phyloP scores from a whole-genome alignment of 2,329 filamentous ascomycete species.

The Dendryphion nanum region DNA sequence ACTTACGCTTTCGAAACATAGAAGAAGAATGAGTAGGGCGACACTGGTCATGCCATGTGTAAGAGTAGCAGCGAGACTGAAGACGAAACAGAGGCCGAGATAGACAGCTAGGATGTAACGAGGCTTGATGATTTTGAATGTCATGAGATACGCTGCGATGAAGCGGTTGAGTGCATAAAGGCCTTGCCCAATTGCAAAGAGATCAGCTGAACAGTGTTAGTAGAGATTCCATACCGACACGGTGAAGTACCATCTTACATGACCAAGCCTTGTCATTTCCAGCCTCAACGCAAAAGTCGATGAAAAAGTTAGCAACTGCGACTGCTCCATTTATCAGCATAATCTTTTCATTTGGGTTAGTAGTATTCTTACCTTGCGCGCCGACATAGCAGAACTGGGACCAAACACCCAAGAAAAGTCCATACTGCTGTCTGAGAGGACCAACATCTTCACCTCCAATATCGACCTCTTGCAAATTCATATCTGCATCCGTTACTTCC shows the following conservation, averaged over 20 bases:
- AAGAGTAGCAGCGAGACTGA: constrained; percentile 47
- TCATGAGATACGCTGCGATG: constrained; percentile 51
- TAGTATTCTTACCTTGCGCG: too few species aligned
- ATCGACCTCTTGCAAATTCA: constrained; percentile 55
- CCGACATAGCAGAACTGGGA: constrained; percentile 62
- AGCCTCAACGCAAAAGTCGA: constrained; percentile 43
- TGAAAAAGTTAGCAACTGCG: constrained; percentile 51
- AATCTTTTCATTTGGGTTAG: too few species aligned
- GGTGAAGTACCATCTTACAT: too few species aligned
- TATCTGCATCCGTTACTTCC: constrained; percentile 62
- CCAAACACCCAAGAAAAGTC: constrained; percentile 54
- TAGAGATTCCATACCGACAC: background rate
- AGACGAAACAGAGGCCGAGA: constrained; percentile 49
- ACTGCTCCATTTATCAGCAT: too few species aligned
- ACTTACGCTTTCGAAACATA: constrained; percentile 57
- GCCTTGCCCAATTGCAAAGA: constrained; percentile 46
- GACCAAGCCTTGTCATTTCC: constrained; percentile 52
- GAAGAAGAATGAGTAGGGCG: constrained; percentile 51
- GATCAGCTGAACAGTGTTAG: constrained; percentile 6
- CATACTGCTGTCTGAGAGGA: too few species aligned
- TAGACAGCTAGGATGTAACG: constrained; percentile 56
- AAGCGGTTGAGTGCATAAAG: constrained; percentile 60
- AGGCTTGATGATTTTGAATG: constrained; percentile 52
- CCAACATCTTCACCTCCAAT: too few species aligned
- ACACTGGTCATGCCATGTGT: constrained; percentile 41